Base-by-base conservation (phyloP, 768 basidiomycete genomes). In the Calocybe gangraenosa region DNA sequence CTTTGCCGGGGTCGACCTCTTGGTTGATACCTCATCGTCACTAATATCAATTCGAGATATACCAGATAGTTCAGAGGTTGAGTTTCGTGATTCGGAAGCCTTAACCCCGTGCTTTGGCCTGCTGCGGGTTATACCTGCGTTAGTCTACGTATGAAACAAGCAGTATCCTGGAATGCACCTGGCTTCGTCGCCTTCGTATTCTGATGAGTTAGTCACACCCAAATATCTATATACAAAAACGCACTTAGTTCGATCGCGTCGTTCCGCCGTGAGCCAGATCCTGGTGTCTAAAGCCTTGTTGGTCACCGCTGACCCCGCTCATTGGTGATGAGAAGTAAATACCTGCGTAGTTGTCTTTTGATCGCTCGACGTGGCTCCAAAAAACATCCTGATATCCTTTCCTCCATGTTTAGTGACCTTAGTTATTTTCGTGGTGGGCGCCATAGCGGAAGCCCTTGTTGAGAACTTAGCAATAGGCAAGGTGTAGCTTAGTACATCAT, bases 341-440 rank as follows among this genome's bases (percentile, higher is more conserved):
- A 35, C 34, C 34, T 35, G 34, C 14, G 34, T 5, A 35, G 20
- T 36, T 17, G 39, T 20, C 43, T 51, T 53, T 18, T 46, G 49
- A 20, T 38, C 48, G 36, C 51, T 51, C 4, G 49, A 17, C 13
- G 22, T 30, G 0, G 54, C 60, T n/a, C 62, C 59, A 39, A 73
- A 73, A 52, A 73, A 73, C 30, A 65, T 52, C 11, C 71, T 55
- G 3, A 73, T 63, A 45, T 70, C 70, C 40, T 64, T 67, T 11
- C 67, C 68, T 1, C 51, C 55, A 4, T 53, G 20, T 37, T 67
- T 65, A 19, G 50, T 51, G n/a, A 47, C 42, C 46, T 63, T 59
- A 3, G 58, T 40, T 13, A 54, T 53, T 44, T 60, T 63, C 22
- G 58, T 50, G 9, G 56, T 19, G 8, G 52, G 52, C 19, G 53